These are phyloP conservation scores for Dryadomyces quercivorus DNA, from an alignment of 2,329 filamentous ascomycete species.

Conservation along the genomic window DNA sequence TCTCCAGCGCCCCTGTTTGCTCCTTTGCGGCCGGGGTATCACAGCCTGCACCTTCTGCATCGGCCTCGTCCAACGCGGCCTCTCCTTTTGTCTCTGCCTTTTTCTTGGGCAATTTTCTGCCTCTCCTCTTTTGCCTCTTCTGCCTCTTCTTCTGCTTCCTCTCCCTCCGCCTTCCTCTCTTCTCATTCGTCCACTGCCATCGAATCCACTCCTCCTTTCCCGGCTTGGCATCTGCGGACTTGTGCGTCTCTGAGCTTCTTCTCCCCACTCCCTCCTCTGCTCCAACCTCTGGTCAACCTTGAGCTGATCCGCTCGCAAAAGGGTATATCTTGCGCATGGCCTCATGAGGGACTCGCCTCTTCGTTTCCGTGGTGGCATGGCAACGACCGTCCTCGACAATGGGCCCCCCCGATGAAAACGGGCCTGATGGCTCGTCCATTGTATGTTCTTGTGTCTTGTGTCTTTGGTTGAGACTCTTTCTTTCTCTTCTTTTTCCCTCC, in stretches of 20 bases:
- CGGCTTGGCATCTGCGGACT: neutral
- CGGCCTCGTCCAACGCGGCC: neutral
- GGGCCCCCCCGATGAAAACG: slow-evolving; percentile 37
- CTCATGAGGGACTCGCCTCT: neutral
- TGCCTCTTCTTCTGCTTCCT: neutral
- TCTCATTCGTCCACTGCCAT: neutral
- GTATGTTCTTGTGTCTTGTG: no score
- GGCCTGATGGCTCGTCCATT: slow-evolving; percentile 65
- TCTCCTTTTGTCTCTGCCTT: neutral
- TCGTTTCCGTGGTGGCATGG: neutral
- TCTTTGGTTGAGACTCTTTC: no score
- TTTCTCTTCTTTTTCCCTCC: neutral
- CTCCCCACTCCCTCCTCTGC: no score
- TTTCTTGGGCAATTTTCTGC: neutral
- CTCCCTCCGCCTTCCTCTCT: neutral
- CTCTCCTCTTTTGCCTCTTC: neutral
- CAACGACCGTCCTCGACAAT: slow-evolving; percentile 17
- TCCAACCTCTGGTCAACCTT: no score
- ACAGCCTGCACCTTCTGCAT: neutral
- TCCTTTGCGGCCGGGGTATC: neutral
- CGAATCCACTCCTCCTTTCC: neutral
- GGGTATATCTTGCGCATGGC: neutral
- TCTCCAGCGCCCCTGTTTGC: neutral
- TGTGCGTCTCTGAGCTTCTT: neutral
- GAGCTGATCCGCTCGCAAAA: neutral